Percentiles rank a stretch among this genome's conserved stretches.
Conservation (phyloP, 2,329 filamentous ascomycete genomes). For the Achaetomium macrosporum region DNA sequence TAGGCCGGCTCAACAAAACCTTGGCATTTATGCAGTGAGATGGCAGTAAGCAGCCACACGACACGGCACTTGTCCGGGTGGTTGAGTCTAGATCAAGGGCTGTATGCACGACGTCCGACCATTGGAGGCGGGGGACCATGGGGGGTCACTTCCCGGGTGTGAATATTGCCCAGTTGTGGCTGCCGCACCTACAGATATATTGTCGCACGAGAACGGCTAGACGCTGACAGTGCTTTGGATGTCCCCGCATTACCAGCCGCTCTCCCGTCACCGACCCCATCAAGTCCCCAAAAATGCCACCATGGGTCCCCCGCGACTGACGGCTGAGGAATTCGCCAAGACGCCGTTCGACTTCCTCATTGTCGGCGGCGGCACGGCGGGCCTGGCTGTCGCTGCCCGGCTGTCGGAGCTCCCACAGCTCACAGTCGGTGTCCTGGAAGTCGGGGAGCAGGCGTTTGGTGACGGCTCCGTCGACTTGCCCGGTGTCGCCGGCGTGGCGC, state of each 20-base stretch:
- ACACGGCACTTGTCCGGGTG: neutral
- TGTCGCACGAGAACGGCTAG: neutral
- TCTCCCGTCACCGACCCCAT: too few species aligned
- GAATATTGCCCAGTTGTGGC: neutral
- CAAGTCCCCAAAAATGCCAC: neutral
- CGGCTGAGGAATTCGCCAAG: conserved; percentile 12
- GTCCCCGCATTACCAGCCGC: too few species aligned
- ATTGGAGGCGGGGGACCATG: neutral
- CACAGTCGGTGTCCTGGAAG: conserved; percentile 41
- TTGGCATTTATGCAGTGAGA: too few species aligned
- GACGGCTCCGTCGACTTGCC: conserved; percentile 31
- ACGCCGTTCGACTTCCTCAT: conserved; percentile 32
- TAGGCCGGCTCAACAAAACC: too few species aligned
- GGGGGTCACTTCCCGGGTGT: neutral
- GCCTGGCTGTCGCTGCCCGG: conserved; percentile 44
- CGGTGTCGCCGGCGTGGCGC: conserved; percentile 31
- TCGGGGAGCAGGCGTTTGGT: conserved; percentile 29
- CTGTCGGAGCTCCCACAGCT: conserved; percentile 39
- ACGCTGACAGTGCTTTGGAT: neutral
- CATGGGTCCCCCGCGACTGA: neutral
- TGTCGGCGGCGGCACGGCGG: conserved; percentile 50
- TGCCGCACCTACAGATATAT: neutral
- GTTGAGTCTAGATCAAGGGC: neutral
- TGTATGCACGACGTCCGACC: neutral
- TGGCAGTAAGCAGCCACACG: too few species aligned